Evolutionary conservation across 2,329 filamentous ascomycete species (phyloP).

Genomic region (Penicillium griseofulvum): DNA sequence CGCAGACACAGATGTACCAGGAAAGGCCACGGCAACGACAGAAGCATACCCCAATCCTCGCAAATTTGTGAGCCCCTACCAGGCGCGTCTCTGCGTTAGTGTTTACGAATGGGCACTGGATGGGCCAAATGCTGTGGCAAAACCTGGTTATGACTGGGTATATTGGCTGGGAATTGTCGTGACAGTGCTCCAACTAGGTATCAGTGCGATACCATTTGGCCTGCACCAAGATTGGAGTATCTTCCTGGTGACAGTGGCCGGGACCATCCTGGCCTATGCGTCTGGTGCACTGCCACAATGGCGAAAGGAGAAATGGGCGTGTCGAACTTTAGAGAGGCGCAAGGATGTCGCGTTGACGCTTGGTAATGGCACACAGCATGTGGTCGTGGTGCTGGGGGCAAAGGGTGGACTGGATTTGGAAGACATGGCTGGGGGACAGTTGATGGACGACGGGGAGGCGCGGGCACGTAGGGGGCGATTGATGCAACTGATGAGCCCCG

Average conservation of each 20-base stretch:
- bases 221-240: constrained; percentile 40
- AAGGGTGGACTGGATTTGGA: constrained; percentile 43
- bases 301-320: constrained; percentile 46
- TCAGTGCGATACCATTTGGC: constrained; percentile 36
- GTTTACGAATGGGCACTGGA: constrained; percentile 17
- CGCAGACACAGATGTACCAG: constrained; percentile 10
- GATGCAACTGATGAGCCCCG: neutral
- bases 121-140: neutral
- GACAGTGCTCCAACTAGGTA: constrained; percentile 28
- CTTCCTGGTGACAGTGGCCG: constrained; percentile 40
- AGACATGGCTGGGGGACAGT: constrained; percentile 37
- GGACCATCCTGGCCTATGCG: constrained; percentile 38
- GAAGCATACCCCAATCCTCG: neutral
- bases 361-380: constrained; percentile 45
- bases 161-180: constrained; percentile 25
- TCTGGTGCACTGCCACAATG: constrained; percentile 44
- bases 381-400: constrained; percentile 39
- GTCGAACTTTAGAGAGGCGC: constrained; percentile 30
- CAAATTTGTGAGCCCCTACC: neutral
- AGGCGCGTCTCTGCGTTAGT: constrained; percentile 4
- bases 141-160: neutral
- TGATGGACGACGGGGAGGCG: neutral
- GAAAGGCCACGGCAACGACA: neutral
- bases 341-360: constrained; percentile 35
- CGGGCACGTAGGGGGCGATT: neutral